phyloP scores from a whole-genome alignment of 2,329 filamentous ascomycete genomes.

The Sporothrix pseudoabietina region DNA sequence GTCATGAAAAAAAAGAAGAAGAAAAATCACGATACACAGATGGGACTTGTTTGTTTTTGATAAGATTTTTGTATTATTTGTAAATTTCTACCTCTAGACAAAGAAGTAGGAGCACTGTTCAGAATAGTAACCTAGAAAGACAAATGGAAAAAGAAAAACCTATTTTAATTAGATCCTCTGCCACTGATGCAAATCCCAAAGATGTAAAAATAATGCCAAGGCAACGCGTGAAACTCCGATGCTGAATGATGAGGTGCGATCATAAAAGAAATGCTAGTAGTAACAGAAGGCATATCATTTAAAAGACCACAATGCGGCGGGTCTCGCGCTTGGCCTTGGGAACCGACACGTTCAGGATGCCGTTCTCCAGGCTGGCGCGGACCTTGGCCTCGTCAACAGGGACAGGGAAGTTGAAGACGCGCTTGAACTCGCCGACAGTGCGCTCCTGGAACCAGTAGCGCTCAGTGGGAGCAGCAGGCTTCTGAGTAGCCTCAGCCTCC shows the following conservation, averaged over 20 bases:
- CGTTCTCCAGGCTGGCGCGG: constrained; percentile 64
- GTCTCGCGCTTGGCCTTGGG: constrained; percentile 65
- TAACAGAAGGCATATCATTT: constrained; percentile 36
- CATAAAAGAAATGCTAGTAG: not conserved
- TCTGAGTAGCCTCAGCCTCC: constrained; percentile 22
- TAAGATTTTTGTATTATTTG: not conserved
- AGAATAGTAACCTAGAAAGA: not conserved
- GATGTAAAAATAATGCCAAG: not conserved
- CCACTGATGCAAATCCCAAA: constrained; percentile 11
- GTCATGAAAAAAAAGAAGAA: not conserved
- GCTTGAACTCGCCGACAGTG: constrained; percentile 66
- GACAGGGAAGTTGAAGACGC: constrained; percentile 68
- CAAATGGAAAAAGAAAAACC: not conserved
- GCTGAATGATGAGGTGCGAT: constrained; percentile 12
- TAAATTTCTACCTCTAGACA: not conserved
- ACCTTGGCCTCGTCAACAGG: constrained; percentile 65
- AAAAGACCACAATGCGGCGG: constrained; percentile 59
- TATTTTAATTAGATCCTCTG: not conserved
- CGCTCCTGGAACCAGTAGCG: constrained; percentile 71
- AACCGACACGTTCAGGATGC: constrained; percentile 64
- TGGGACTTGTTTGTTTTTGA: not conserved
- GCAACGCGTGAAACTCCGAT: constrained; percentile 16
- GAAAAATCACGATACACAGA: not conserved
- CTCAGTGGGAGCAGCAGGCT: constrained; percentile 33
- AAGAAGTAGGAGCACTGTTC: not conserved